Evolutionary conservation across 257 asterid species (phyloP).

Genomic region (Thymus mandschuricus): DNA sequence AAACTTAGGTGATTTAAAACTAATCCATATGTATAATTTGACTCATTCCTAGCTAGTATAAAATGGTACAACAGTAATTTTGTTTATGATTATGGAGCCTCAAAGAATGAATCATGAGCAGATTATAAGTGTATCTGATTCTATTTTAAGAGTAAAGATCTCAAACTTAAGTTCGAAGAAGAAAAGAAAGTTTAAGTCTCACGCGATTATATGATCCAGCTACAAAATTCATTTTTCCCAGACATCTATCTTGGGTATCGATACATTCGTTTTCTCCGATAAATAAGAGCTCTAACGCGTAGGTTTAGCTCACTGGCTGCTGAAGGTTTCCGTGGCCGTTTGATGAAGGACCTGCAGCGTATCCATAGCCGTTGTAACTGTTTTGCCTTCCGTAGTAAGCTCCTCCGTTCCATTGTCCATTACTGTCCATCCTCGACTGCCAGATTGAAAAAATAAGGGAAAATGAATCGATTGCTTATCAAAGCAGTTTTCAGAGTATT

Average conservation of each 20-base stretch:
- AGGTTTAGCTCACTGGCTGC: constrained; percentile 65
- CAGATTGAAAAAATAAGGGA: constrained; percentile 14
- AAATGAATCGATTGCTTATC: constrained; percentile 1
- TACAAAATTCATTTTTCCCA: constrained; percentile 60
- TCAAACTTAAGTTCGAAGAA: constrained; percentile 31
- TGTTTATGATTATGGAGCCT: constrained; percentile 18
- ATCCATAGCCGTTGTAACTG: constrained; percentile 74
- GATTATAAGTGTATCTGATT: constrained; percentile 30
- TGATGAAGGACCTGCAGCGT: constrained; percentile 51
- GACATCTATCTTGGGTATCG: constrained; percentile 34
- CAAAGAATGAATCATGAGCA: constrained; percentile 30
- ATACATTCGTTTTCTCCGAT: constrained; percentile 32
- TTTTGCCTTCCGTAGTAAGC: constrained; percentile 68
- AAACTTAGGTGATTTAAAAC: background rate
- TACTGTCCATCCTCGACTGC: constrained; percentile 68
- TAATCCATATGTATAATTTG: background rate
- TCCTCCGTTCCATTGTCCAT: constrained; percentile 66
- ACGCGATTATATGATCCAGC: constrained; percentile 44
- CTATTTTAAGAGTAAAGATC: constrained; percentile 30
- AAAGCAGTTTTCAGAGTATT: background rate
- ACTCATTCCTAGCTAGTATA: constrained; percentile 1
- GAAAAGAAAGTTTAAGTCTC: constrained; percentile 12
- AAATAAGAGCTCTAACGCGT: constrained; percentile 36
- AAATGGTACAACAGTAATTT: constrained; percentile 12
- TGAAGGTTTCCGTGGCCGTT: constrained; percentile 74